phyloP scores from a whole-genome alignment of 2,329 filamentous ascomycete genomes.

The Calonectria multiphialidica region DNA sequence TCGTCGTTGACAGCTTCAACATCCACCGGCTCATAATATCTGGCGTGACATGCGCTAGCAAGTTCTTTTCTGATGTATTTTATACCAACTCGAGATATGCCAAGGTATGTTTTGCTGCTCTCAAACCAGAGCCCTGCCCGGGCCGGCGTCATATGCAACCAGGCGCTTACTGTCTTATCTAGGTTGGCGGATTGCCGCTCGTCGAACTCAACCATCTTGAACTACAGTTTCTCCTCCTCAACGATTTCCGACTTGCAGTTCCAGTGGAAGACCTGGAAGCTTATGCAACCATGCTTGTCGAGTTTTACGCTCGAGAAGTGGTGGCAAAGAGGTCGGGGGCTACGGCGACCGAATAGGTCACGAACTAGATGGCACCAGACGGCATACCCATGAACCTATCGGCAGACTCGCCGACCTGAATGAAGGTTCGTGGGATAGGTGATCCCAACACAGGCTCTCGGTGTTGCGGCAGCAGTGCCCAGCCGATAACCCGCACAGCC shows the following conservation, averaged over 20 bases:
- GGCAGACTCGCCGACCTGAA: not conserved
- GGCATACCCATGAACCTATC: not conserved
- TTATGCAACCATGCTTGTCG: slow-evolving; percentile 98
- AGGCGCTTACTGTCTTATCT: slow-evolving; percentile 27
- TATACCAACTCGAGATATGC: slow-evolving; percentile 99
- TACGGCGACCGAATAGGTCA: slow-evolving; percentile 33
- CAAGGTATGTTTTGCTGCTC: slow-evolving; percentile 74
- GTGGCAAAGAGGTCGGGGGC: slow-evolving; percentile 56
- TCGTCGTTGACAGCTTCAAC: slow-evolving; percentile 99
- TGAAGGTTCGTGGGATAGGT: not conserved
- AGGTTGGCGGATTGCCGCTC: slow-evolving; percentile 95
- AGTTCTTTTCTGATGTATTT: slow-evolving; percentile 99
- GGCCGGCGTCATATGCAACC: not conserved
- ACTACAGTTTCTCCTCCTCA: slow-evolving; percentile 93
- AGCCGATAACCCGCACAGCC: not conserved
- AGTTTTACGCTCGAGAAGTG: slow-evolving; percentile 95
- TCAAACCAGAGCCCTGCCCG: too few species aligned
- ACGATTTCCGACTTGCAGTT: slow-evolving; percentile 94
- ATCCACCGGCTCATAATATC: slow-evolving; percentile 97
- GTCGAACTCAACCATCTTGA: slow-evolving; percentile 96
- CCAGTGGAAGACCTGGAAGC: slow-evolving; percentile 96
- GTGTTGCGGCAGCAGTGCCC: not conserved
- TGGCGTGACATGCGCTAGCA: slow-evolving; percentile 97
- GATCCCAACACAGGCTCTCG: not conserved
- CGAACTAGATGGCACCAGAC: not conserved